These are phyloP conservation scores for Gynochthodes officinalis DNA, from an alignment of 257 asterid genomes.

Conservation along the genomic window DNA sequence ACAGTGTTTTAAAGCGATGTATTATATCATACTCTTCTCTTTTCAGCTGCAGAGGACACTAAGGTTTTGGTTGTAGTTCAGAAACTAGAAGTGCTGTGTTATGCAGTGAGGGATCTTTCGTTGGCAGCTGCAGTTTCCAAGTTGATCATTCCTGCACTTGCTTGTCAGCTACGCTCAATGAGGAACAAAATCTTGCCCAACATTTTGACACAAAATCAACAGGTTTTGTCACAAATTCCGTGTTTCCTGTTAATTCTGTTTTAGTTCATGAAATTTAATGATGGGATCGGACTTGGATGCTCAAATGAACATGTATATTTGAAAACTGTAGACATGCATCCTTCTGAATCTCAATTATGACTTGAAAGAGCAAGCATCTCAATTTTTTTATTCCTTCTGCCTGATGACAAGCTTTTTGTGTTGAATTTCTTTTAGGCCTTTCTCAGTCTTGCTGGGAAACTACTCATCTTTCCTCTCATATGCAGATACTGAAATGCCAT, in stretches of 20 bases:
- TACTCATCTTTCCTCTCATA: not conserved
- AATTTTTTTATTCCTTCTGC: not conserved
- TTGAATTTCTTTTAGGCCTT: not conserved
- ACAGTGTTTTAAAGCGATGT: not conserved
- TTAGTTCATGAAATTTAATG: not conserved
- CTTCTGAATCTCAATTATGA: not conserved
- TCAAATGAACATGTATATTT: not conserved
- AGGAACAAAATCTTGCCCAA: conserved; percentile 55
- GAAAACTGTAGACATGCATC: not conserved
- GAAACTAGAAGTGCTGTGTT: conserved; percentile 73
- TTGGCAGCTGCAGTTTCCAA: conserved; percentile 55
- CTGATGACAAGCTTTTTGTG: not conserved
- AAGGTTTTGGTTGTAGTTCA: conserved; percentile 63
- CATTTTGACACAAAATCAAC: conserved; percentile 55
- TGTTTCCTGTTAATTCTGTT: conserved; percentile 1
- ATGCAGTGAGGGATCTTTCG: conserved; percentile 61
- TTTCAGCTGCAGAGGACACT: conserved; percentile 66
- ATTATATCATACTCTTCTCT: conserved; percentile 16
- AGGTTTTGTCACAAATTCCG: conserved; percentile 41
- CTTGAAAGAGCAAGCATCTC: not conserved
- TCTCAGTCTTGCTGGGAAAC: not conserved
- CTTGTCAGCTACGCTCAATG: conserved; percentile 66
- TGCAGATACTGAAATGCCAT: not conserved
- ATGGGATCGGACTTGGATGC: not conserved
- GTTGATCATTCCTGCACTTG: conserved; percentile 77